phyloP scores from a whole-genome alignment of 2,329 filamentous ascomycete genomes.

The Fusarium sarcochroum region DNA sequence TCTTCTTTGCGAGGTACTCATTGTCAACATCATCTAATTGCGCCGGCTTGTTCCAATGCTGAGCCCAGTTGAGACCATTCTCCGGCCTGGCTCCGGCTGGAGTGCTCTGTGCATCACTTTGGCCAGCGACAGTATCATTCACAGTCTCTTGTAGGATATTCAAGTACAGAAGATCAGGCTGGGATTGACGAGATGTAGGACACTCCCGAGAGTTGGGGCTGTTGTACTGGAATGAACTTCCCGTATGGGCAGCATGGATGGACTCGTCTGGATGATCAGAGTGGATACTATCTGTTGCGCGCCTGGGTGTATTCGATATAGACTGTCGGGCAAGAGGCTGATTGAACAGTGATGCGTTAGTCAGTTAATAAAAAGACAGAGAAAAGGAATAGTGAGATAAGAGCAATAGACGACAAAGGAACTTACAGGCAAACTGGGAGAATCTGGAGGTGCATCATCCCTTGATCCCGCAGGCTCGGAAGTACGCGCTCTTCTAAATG shows the following conservation, averaged over 20 bases:
- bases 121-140: fast-evolving
- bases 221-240: neutral
- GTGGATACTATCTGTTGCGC: neutral
- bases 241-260: neutral
- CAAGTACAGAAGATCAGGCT: slow-evolving; percentile 28
- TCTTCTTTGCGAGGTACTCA: slow-evolving; percentile 37
- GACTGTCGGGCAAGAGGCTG: neutral
- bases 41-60: slow-evolving; percentile 11
- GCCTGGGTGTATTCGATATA: neutral
- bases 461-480: neutral
- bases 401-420: neutral
- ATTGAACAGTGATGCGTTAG: neutral
- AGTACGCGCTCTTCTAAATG: neutral
- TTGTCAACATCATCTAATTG: slow-evolving; percentile 26
- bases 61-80: slow-evolving; percentile 10
- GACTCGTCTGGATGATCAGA: neutral
- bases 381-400: too few species aligned
- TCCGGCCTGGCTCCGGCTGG: neutral
- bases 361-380: too few species aligned
- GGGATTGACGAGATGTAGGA: neutral
- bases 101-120: neutral
- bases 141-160: slow-evolving; percentile 36
- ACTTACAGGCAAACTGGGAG: neutral
- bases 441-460: neutral
- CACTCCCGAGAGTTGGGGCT: neutral